phyloP scores from a whole-genome alignment of 2,329 filamentous ascomycete species.

The Parastagonospora avenae region DNA sequence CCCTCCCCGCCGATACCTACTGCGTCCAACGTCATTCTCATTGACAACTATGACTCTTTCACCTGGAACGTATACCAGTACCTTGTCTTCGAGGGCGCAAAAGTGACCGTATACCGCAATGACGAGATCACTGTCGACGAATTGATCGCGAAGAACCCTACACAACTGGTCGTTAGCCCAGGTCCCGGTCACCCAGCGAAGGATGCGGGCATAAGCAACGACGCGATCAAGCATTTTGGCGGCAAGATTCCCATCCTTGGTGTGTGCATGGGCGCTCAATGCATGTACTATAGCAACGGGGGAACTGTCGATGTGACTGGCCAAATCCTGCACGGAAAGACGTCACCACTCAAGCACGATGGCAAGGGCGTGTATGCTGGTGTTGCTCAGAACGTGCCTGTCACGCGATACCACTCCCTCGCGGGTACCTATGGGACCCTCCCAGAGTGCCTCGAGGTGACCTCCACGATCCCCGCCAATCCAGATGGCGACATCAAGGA shows the following conservation, averaged over 20 bases:
- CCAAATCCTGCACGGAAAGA: conserved; percentile 97
- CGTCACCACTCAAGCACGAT: conserved; percentile 87
- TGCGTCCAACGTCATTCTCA: conserved; percentile 89
- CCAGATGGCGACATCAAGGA: conserved; percentile 77
- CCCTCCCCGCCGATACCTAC: conserved; percentile 74
- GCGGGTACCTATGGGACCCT: conserved; percentile 89
- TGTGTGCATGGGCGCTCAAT: conserved; percentile 99
- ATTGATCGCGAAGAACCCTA: conserved; percentile 81
- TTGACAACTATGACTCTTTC: conserved; percentile 99
- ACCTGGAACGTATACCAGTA: conserved; percentile 99
- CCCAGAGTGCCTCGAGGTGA: conserved; percentile 83
- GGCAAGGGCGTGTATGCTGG: conserved; percentile 86
- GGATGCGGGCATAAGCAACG: conserved; percentile 92
- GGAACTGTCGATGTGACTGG: conserved; percentile 90
- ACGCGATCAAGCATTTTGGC: conserved; percentile 86
- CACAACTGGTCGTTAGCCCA: conserved; percentile 92
- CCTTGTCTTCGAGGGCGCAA: conserved; percentile 91
- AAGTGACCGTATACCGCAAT: conserved; percentile 87
- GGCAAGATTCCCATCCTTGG: conserved; percentile 95
- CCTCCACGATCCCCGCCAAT: conserved; percentile 78
- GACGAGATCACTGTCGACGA: conserved; percentile 88
- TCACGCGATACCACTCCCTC: conserved; percentile 95
- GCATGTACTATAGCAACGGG: conserved; percentile 92
- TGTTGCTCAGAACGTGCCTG: conserved; percentile 79
- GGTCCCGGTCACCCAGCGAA: conserved; percentile 90